Base-by-base conservation (phyloP, 1,139 yeast genomes). In the Taphrina flavorubra region DNA sequence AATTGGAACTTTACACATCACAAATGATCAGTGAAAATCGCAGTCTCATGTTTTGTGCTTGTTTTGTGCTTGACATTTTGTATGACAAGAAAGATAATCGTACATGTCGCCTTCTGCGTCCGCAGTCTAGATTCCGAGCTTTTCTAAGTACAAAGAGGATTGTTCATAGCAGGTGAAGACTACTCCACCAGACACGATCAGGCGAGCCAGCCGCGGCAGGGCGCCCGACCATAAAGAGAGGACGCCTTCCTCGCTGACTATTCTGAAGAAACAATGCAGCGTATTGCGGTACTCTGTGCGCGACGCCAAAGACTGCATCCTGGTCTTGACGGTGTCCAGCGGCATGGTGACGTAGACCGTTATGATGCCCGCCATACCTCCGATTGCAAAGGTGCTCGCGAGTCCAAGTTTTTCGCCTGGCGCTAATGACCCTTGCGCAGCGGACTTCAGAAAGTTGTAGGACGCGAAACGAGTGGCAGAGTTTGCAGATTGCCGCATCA, bases 181-280 rank as follows among this genome's bases (percentile, higher is more conserved):
- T 73, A 92, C 92, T 74, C 98, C 98, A 70, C 98, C 98, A 80
- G 96, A 89, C 76, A 94, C 83, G 57, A 92, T 87, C 76, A 94
- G 83, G 74, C 99, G 85, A 2, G 98, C 99, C 72, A 94, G 81
- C 76, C 99, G 84, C 65, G 99, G 99, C 1, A 98, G 92, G 53
- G 98, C 97, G 71, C 99, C 99, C 79, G 90, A 90, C 99, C 99
- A 94, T 80, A 92, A 91, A 4, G 97, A 89, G 75, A 86, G 81
- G 72, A 92, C 79, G n/a, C 99, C 98, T 79, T 94, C 99, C 69
- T 92, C 88, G 76, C 82, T 88, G 78, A 89, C 89, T 68, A 94
- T 88, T 73, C 85, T 86, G 44, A 80, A 85, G 75, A 94, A 92
- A 79, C 98, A 94, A 79, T 92, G 85, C 59, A 88, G 37, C 0